Evolutionary conservation across 148 eudicot species (phyloP), one percentile per base, ranked within the genome.

Genomic region (Gaultheria prostrata): DNA sequence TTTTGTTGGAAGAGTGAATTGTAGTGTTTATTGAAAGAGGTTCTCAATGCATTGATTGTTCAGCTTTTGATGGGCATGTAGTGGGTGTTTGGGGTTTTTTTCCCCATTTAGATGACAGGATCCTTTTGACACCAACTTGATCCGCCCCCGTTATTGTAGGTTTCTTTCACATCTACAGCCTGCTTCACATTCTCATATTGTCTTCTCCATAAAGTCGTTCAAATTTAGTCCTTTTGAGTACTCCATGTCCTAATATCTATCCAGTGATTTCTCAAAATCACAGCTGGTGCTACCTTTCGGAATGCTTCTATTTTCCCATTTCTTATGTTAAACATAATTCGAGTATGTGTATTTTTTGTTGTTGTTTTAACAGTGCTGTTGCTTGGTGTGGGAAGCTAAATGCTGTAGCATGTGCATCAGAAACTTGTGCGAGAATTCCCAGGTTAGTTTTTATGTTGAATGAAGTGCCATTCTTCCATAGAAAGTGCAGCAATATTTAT

Each of bases 311-410:
- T 84, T 74, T 74, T 48, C 17, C 1, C 30, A 8, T 17, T 12
- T 75, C 50, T 49, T 32, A 12, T 10, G 32, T 67, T 39, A 80
- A 80, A 63, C 26, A 13, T 78, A 32, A 39, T 84, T 75, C 15
- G 13, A 32, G 56, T 83, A 8, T 54, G 61, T 63, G 45, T 30
- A 8, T 8, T 61, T 21, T 82, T 61, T 65, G 43, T 39, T 48
- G 10, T 67, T 51, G 51, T 83, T 78, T 78, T 78, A 10, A 20
- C 89, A 97, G 99, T 88, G 97, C 97, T 85, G 98, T 97, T 90
- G 94, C 99, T 76, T 97, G 99, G 99, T 97, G 99, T 69, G 99
- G 99, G 69, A 97, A 94, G 94, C 91, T 97, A 82, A 97, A 97
- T 81, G 93, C 98, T 73, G 90, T 97, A 84, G 99, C 99, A 24